Conservation (phyloP, 2,329 filamentous ascomycete species). For the Akanthomyces lecanii region DNA sequence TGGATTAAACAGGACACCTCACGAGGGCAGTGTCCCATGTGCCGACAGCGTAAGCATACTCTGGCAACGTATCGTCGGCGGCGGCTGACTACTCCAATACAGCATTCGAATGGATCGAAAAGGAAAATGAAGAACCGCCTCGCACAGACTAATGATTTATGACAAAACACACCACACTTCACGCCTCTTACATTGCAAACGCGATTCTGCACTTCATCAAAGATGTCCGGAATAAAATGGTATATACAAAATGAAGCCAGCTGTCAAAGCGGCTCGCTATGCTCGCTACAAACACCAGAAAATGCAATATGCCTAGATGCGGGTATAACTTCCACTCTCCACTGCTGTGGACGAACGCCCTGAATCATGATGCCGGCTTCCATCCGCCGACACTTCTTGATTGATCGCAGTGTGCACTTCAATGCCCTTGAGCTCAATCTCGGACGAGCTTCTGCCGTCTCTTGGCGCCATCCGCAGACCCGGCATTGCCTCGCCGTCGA, state of each 20-base stretch:
- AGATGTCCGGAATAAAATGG: background rate
- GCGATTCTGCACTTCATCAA: background rate
- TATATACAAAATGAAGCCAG: conserved; percentile 7
- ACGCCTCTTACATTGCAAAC: background rate
- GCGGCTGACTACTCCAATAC: background rate
- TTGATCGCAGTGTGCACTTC: conserved; percentile 20
- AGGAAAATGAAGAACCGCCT: conserved; percentile 29
- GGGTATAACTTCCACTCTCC: conserved; percentile 11
- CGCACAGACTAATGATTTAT: conserved; percentile 25
- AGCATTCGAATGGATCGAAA: conserved; percentile 42
- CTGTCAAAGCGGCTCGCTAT: conserved; percentile 5
- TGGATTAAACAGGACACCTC: conserved; percentile 96
- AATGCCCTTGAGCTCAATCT: conserved; percentile 20
- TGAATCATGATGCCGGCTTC: background rate
- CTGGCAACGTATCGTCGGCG: background rate
- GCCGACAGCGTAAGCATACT: conserved; percentile 71
- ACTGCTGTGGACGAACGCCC: background rate
- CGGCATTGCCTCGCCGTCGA: background rate
- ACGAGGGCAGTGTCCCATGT: conserved; percentile 96
- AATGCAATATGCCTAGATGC: conserved; percentile 16
- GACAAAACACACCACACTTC: background rate
- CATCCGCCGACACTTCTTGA: conserved; percentile 17
- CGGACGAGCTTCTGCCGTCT: conserved; percentile 17
- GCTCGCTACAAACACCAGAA: conserved; percentile 13
- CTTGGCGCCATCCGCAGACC: background rate